Evolutionary conservation across 1,139 yeast genomes (phyloP).

Genomic region (Meyerozyma smithsonii): DNA sequence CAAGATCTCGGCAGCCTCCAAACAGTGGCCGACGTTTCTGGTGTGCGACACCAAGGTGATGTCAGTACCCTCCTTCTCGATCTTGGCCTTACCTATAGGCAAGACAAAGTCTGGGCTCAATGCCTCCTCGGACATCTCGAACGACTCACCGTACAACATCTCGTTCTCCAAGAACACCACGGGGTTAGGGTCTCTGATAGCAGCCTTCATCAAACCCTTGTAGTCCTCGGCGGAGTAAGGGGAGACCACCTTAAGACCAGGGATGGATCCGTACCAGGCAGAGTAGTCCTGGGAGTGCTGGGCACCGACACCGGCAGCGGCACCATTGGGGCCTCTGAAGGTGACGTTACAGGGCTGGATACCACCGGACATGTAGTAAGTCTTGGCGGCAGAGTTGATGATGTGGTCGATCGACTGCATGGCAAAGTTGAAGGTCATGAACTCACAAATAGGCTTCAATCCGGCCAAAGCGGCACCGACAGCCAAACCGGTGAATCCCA

Average conservation of each 20-base stretch:
- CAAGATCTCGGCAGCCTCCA: slow-evolving; percentile 86
- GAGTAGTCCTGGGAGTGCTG: slow-evolving; percentile 98
- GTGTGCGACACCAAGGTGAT: slow-evolving; percentile 87
- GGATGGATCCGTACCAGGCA: slow-evolving; percentile 97
- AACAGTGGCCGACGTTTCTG: slow-evolving; percentile 80
- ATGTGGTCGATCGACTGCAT: slow-evolving; percentile 99
- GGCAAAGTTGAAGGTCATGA: slow-evolving; percentile 98
- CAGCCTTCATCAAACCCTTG: slow-evolving; percentile 92
- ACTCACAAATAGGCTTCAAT: slow-evolving; percentile 93
- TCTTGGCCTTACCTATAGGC: slow-evolving; percentile 94
- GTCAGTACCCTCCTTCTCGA: slow-evolving; percentile 90
- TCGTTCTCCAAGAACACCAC: slow-evolving; percentile 95
- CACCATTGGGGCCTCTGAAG: slow-evolving; percentile 99
- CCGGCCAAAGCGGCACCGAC: slow-evolving; percentile 98
- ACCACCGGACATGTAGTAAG: slow-evolving; percentile 99
- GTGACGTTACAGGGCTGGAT: slow-evolving; percentile 94
- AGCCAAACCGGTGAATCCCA: slow-evolving; percentile 97
- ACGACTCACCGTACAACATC: slow-evolving; percentile 86
- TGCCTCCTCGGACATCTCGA: slow-evolving; percentile 87
- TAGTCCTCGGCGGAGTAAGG: slow-evolving; percentile 96
- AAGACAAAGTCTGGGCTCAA: slow-evolving; percentile 81
- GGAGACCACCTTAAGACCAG: slow-evolving; percentile 93
- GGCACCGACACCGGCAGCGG: slow-evolving; percentile 99
- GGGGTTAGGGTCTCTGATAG: slow-evolving; percentile 98
- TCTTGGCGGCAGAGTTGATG: slow-evolving; percentile 97